Evolutionary conservation across 352 stramenopile species (phyloP), one percentile per base, ranked within the genome.

Genomic region (Thraustochytrium striatum): DNA sequence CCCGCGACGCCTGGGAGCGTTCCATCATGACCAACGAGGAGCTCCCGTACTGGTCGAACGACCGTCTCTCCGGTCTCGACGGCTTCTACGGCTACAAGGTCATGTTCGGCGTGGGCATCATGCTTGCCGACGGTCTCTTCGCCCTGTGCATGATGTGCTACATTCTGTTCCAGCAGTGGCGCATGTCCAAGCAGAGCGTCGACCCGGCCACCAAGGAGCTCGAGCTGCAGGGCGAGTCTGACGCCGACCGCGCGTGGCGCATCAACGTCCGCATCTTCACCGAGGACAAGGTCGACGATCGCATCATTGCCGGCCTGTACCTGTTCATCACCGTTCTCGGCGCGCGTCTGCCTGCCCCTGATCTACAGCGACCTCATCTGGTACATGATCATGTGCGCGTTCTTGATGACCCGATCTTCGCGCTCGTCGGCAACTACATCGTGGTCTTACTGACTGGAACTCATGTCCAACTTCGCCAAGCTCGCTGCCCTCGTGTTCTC

Each of bases 381-480:
- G 69, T 79, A 75, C 39, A 28, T 72, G 13, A 21, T 79, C 7
- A 16, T 79, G 8, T 50, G 75, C 13, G 50, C 69, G 8, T 79
- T 57, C 57, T 25, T 79, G 11, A 32, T 79, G 69, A 72, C 53
- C 69, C 69, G 8, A 30, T 79, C 19, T 72, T 79, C n/a, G 69
- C 69, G 13, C 35, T 50, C 32, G 53, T 52, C 11, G 75, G 75
- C 36, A 32, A 50, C 11, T 79, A 79, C 69, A 72, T 69, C 57
- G 53, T 30, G 69, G 69, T 53, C 69, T 79, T 25, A 70, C 69
- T 3, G 69, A 79, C 33, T 79, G 69, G 69, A 38, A 79, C 43
- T 75, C 75, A 52, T 50, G 7, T 69, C 52, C 5, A 69, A 32
- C 38, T 79, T 72, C 32, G 69, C 52, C 69, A 79, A 79, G 52